Conservation (phyloP, 1,139 yeast species). For the Kodamaea arcana region DNA sequence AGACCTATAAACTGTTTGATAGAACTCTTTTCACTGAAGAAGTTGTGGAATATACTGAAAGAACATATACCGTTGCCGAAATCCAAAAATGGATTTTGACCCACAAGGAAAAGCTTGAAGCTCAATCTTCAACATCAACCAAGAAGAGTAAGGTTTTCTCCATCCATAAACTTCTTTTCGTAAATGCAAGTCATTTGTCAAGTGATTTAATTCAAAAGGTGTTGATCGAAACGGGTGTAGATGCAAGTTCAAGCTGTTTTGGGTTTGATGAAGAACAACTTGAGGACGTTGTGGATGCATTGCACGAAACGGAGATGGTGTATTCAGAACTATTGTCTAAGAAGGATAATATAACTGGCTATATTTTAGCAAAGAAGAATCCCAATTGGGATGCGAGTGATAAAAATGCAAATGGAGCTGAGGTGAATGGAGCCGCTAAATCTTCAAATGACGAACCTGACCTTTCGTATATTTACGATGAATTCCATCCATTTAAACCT, state of each 20-base stretch:
- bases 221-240: slow-evolving; percentile 44
- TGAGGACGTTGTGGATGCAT: slow-evolving; percentile 33
- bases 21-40: slow-evolving; percentile 38
- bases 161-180: slow-evolving; percentile 66
- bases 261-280: slow-evolving; percentile 18
- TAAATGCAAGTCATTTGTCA: slow-evolving; percentile 69
- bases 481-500: slow-evolving; percentile 83
- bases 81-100: slow-evolving; percentile 47
- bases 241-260: slow-evolving; percentile 39
- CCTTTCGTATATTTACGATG: slow-evolving; percentile 62
- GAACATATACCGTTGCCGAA: slow-evolving; percentile 27
- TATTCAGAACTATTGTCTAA: slow-evolving; percentile 22
- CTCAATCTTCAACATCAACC: slow-evolving; percentile 9
- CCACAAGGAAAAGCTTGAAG: slow-evolving; percentile 28
- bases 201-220: slow-evolving; percentile 69
- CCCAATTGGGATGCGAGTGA: slow-evolving; percentile 35
- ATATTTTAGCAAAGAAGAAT: slow-evolving; percentile 62
- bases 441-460: slow-evolving; percentile 10
- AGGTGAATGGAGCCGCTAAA: slow-evolving; percentile 22
- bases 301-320: slow-evolving; percentile 47
- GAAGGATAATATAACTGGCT: slow-evolving; percentile 45
- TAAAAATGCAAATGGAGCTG: slow-evolving; percentile 9
- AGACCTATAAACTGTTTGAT: slow-evolving; percentile 60
- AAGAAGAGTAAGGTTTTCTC: slow-evolving; percentile 51
- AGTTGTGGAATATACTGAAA: slow-evolving; percentile 11